A percentile compares a stretch with the other conserved stretches of the same genome.
Evolutionary conservation across 2,329 filamentous ascomycete genomes (phyloP).

Genomic region (Talaromyces sp.): DNA sequence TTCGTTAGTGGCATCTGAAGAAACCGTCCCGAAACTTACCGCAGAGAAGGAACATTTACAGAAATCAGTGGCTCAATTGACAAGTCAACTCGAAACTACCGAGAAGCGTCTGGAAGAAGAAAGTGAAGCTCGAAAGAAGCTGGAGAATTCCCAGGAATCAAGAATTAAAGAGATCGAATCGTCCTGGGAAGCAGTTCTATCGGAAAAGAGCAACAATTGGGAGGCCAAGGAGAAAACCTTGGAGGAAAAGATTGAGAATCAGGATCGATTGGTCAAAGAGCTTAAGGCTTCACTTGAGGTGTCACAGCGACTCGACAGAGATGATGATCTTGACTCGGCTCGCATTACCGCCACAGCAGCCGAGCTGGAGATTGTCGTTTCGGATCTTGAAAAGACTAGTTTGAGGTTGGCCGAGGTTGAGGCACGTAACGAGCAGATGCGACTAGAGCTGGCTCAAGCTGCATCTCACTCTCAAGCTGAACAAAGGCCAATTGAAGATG

Average conservation of each 20-base stretch:
- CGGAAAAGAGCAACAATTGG: slow-evolving; percentile 97
- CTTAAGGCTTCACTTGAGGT: slow-evolving; percentile 97
- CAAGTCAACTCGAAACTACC: slow-evolving; percentile 74
- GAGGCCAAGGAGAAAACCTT: slow-evolving; percentile 83
- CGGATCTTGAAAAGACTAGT: slow-evolving; percentile 86
- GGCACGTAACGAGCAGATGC: slow-evolving; percentile 87
- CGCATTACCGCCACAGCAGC: slow-evolving; percentile 72
- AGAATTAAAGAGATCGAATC: slow-evolving; percentile 85
- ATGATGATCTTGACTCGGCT: slow-evolving; percentile 60
- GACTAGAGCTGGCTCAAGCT: slow-evolving; percentile 83
- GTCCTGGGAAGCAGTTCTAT: slow-evolving; percentile 83
- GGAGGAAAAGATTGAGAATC: slow-evolving; percentile 90
- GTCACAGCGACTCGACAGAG: slow-evolving; percentile 77
- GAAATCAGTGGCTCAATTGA: slow-evolving; percentile 69
- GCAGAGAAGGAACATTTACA: slow-evolving; percentile 87
- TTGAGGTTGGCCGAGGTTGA: slow-evolving; percentile 84
- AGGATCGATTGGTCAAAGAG: slow-evolving; percentile 87
- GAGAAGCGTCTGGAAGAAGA: slow-evolving; percentile 79
- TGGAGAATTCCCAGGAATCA: slow-evolving; percentile 72
- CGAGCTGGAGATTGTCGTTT: slow-evolving; percentile 88
- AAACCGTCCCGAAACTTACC: slow-evolving; percentile 85
- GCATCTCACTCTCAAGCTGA: slow-evolving; percentile 65
- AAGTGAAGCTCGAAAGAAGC: slow-evolving; percentile 63
- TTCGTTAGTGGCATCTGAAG: slow-evolving; percentile 84
- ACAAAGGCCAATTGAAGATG: slow-evolving; percentile 72